Evolutionary conservation across 2,329 filamentous ascomycete species (phyloP).

Genomic region (Botrytis paeoniae): DNA sequence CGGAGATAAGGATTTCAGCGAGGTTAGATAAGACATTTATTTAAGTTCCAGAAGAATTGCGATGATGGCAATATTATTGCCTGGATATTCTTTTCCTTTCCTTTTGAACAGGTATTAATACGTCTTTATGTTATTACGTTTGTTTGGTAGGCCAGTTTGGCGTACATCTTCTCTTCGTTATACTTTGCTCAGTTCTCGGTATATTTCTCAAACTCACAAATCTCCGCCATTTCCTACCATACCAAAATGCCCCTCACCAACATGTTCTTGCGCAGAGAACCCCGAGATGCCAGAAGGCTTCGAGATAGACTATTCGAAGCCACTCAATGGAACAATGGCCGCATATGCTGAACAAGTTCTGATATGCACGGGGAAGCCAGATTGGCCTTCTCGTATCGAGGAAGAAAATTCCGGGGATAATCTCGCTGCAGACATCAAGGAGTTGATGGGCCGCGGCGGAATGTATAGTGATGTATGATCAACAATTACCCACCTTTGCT

Average conservation of each 20-base stretch:
- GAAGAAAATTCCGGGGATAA: conserved; percentile 69
- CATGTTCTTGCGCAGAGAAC: conserved; percentile 69
- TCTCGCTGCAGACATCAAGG: conserved; percentile 69
- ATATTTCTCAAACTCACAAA: conserved; percentile 5
- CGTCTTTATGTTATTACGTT: conserved; percentile 1
- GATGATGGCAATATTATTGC: neutral
- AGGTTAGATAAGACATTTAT: neutral
- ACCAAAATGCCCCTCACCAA: conserved; percentile 65
- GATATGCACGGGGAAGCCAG: conserved; percentile 73
- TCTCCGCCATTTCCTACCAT: conserved; percentile 31
- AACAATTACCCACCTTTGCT: neutral
- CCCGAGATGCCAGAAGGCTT: conserved; percentile 63
- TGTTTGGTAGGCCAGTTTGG: neutral
- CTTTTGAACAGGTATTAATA: neutral
- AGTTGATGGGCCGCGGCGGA: conserved; percentile 63
- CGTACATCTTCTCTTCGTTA: neutral
- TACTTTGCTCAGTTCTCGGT: neutral
- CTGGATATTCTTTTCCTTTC: neutral
- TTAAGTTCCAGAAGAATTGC: neutral
- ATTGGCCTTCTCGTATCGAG: conserved; percentile 84
- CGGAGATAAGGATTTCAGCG: neutral
- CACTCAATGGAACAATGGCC: conserved; percentile 73
- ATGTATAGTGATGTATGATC: conserved; percentile 59
- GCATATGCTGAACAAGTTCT: conserved; percentile 79
- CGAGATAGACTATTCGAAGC: conserved; percentile 68